Conservation (phyloP, 78 protist genomes). For the Tieghemostelium lacteum region DNA sequence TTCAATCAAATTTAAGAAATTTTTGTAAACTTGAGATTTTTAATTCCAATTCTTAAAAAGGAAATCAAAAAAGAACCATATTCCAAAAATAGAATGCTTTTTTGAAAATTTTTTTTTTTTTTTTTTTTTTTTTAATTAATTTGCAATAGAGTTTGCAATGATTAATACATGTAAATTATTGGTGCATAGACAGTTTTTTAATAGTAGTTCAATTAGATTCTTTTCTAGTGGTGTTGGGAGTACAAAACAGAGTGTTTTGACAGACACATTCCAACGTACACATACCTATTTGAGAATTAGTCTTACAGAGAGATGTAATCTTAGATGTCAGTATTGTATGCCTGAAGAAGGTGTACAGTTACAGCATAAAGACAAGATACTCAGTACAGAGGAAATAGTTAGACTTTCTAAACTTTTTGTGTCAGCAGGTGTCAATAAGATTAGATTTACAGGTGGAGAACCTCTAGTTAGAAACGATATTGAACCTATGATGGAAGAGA, state of each 20-base stretch:
- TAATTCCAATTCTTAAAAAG: too few relatives aligned
- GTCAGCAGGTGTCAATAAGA: slow-evolving; percentile 85
- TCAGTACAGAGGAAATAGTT: slow-evolving; percentile 83
- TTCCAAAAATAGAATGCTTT: too few relatives aligned
- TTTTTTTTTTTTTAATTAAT: too few relatives aligned
- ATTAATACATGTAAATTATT: too few relatives aligned
- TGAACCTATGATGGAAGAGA: slow-evolving; percentile 16
- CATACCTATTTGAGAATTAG: slow-evolving; percentile 93
- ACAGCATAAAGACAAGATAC: slow-evolving; percentile 52
- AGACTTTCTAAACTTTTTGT: slow-evolving; percentile 83
- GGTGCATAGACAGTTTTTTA: too few relatives aligned
- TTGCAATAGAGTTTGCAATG: too few relatives aligned
- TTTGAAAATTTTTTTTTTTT: too few relatives aligned
- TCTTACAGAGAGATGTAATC: slow-evolving; percentile 90
- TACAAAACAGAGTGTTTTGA: slow-evolving; percentile 34
- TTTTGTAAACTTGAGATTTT: too few relatives aligned
- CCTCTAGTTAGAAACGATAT: slow-evolving; percentile 81
- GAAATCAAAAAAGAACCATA: too few relatives aligned
- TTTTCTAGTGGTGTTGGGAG: too few relatives aligned
- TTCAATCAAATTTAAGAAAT: too few relatives aligned
- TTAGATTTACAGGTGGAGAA: slow-evolving; percentile 96
- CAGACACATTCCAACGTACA: slow-evolving; percentile 82
- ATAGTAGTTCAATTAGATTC: too few relatives aligned
- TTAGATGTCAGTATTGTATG: slow-evolving; percentile 90
- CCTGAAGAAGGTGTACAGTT: slow-evolving; percentile 93